phyloP scores from a whole-genome alignment of 176 grass and related monocot genomes.

The Aegilops umbellulata region DNA sequence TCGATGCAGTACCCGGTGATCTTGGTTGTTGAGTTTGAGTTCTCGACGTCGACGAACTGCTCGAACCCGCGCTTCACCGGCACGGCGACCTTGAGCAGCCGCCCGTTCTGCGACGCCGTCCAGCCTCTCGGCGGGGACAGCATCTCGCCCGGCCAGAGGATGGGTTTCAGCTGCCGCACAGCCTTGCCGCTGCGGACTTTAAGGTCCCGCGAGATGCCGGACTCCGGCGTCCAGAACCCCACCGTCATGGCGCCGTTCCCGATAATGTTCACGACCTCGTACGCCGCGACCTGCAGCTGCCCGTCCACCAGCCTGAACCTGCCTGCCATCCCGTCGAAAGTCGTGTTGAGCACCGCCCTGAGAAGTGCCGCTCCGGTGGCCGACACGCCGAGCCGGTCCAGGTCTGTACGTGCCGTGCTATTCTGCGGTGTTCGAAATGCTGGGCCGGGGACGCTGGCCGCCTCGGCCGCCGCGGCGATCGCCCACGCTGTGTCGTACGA shows the following conservation, averaged over 20 bases:
- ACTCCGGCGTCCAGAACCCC: constrained; percentile 60
- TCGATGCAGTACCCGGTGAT: no score
- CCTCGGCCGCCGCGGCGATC: constrained; percentile 40
- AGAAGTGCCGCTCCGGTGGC: constrained; percentile 39
- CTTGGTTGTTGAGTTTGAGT: no score
- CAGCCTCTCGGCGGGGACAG: constrained; percentile 48
- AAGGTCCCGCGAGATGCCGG: constrained; percentile 20
- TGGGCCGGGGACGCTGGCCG: neutral
- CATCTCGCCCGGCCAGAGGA: constrained; percentile 56
- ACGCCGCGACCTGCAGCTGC: constrained; percentile 45
- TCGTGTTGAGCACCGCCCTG: constrained; percentile 31
- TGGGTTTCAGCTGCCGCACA: constrained; percentile 1
- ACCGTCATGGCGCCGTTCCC: constrained; percentile 46
- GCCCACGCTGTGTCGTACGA: constrained; percentile 60
- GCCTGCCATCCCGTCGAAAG: constrained; percentile 65
- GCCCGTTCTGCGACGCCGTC: constrained; percentile 43
- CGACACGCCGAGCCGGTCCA: constrained; percentile 48
- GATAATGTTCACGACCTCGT: constrained; percentile 72
- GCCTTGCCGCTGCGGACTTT: neutral
- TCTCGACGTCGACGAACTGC: constrained; percentile 49
- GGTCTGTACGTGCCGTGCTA: constrained; percentile 5
- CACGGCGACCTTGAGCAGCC: constrained; percentile 42
- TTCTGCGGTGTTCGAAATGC: constrained; percentile 17
- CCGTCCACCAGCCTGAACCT: constrained; percentile 59
- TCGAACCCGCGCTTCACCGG: constrained; percentile 66